phyloP scores from a whole-genome alignment of 176 grass and related monocot genomes.

The Triticum urartu region DNA sequence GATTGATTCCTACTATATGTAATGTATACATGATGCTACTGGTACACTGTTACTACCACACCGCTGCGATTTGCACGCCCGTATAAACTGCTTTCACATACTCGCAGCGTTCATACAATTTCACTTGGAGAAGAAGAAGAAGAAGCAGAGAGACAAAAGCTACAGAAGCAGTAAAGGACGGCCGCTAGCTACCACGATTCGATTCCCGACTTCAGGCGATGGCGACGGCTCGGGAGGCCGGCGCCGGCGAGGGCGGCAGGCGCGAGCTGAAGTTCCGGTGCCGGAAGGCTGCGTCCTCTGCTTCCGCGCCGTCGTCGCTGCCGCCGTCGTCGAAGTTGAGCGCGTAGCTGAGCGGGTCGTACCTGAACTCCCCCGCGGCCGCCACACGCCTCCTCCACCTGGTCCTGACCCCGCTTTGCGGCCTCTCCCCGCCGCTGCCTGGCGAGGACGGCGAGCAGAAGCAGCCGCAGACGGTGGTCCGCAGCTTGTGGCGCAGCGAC shows the following conservation, averaged over 20 bases:
- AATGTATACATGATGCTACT: background rate
- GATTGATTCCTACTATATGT: no score
- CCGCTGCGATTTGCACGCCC: no score
- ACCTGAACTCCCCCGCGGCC: background rate
- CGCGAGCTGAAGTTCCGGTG: slow-evolving; percentile 53
- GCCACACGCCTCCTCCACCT: no score
- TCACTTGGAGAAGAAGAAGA: background rate
- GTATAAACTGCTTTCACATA: background rate
- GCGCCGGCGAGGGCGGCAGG: slow-evolving; percentile 15
- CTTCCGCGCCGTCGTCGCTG: slow-evolving; percentile 35
- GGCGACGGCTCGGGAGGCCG: background rate
- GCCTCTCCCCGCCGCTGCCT: no score
- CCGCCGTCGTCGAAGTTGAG: slow-evolving; percentile 42
- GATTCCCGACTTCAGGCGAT: background rate
- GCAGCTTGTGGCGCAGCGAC: no score
- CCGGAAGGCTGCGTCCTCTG: slow-evolving; percentile 30
- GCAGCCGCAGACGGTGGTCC: no score
- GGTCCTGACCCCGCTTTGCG: no score
- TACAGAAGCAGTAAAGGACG: no score
- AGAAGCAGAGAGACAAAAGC: background rate
- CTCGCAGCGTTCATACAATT: background rate
- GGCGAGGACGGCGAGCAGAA: no score
- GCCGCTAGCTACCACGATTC: no score
- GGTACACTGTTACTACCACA: background rate
- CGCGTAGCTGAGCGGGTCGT: slow-evolving; percentile 89